Conservation (phyloP, 2,329 filamentous ascomycete species). For the Didymosphaeria variabile region DNA sequence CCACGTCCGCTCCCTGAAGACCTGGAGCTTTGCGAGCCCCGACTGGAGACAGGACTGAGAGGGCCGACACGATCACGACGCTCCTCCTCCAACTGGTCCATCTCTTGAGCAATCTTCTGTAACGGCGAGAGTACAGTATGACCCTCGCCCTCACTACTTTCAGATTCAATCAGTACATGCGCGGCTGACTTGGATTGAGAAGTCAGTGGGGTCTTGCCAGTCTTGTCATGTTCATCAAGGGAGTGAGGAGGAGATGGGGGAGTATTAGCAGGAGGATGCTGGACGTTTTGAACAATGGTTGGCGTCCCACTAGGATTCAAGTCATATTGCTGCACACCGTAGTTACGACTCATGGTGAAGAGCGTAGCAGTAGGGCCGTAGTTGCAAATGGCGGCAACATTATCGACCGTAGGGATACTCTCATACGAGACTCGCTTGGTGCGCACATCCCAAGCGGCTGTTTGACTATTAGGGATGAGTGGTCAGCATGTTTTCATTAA, state of each 20-base stretch:
- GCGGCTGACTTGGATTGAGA: conserved; percentile 41
- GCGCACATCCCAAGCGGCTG: conserved; percentile 93
- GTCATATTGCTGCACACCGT: conserved; percentile 95
- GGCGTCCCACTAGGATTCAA: conserved; percentile 76
- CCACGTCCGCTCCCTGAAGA: conserved; percentile 60
- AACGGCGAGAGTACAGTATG: conserved; percentile 69
- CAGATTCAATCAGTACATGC: conserved; percentile 61
- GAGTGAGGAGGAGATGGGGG: conserved; percentile 86
- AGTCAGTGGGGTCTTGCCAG: conserved; percentile 39
- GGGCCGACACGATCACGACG: conserved; percentile 70
- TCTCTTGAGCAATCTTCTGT: conserved; percentile 76
- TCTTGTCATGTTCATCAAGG: conserved; percentile 72
- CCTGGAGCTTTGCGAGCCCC: conserved; percentile 67
- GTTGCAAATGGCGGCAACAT: conserved; percentile 81
- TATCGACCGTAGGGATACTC: conserved; percentile 82
- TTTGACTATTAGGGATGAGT: conserved; percentile 66
- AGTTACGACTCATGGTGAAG: conserved; percentile 87
- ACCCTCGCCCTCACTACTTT: conserved; percentile 73
- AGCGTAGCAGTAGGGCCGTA: conserved; percentile 91
- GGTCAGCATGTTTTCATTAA: conserved; percentile 34
- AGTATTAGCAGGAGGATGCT: conserved; percentile 80
- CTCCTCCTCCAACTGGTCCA: conserved; percentile 69
- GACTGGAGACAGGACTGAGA: conserved; percentile 72
- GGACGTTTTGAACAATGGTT: conserved; percentile 83
- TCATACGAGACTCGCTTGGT: conserved; percentile 98